phyloP scores from a whole-genome alignment of 2,329 filamentous ascomycete species.

The Ophiostoma triangulosporum region DNA sequence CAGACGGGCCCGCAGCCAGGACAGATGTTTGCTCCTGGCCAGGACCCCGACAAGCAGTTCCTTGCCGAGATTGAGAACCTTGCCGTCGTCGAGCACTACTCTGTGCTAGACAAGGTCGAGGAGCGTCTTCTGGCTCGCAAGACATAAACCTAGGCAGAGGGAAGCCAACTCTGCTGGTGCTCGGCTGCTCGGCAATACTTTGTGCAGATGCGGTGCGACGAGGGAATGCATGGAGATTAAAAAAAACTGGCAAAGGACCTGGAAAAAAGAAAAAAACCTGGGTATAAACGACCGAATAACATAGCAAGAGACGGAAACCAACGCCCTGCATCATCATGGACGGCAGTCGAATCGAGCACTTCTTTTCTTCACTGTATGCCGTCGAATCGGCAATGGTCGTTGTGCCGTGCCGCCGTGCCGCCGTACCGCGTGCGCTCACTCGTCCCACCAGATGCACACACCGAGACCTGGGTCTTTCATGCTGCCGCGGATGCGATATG shows the following conservation, averaged over 20 bases:
- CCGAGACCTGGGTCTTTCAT: conserved; percentile 52
- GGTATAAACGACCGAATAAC: background rate
- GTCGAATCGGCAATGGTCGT: background rate
- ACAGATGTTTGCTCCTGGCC: conserved; percentile 77
- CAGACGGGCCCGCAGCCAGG: conserved; percentile 59
- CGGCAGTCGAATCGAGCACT: background rate
- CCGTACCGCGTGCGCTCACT: conserved; percentile 4
- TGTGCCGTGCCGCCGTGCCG: background rate
- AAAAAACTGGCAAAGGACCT: background rate
- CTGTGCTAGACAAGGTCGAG: conserved; percentile 79
- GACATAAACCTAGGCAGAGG: conserved; percentile 5
- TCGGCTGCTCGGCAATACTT: background rate
- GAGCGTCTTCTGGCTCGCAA: conserved; percentile 55
- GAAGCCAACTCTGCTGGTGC: background rate
- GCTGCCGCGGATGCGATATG: conserved; percentile 54
- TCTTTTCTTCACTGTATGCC: background rate
- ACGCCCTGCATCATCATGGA: background rate
- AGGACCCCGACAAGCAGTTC: conserved; percentile 94
- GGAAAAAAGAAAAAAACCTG: background rate
- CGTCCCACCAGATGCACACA: conserved; percentile 41
- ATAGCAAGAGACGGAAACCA: background rate
- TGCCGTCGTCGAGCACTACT: conserved; percentile 87
- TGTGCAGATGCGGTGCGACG: no score
- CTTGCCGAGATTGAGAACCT: conserved; percentile 86
- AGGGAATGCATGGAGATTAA: background rate